These are phyloP conservation scores for Psidium friedrichsthalianum DNA, from an alignment of 345 rosid genomes.

Conservation along the genomic window DNA sequence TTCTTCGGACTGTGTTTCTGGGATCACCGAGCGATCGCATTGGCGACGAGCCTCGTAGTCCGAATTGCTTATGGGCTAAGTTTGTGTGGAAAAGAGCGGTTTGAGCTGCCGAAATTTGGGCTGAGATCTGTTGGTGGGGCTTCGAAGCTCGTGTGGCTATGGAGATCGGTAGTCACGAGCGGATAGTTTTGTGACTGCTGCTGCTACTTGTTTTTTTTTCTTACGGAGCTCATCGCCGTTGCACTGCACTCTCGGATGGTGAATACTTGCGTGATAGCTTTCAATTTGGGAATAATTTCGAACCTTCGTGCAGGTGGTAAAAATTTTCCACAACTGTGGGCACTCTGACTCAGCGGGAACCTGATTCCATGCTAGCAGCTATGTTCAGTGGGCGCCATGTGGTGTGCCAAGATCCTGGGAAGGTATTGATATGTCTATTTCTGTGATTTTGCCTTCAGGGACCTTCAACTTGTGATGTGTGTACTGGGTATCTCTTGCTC, in stretches of 20 bases:
- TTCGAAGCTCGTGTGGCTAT: neutral
- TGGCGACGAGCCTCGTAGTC: neutral
- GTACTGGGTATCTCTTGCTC: neutral
- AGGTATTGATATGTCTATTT: slow-evolving; percentile 18
- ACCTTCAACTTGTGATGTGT: neutral
- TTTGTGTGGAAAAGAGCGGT: neutral
- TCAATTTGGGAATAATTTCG: neutral
- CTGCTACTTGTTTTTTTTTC: neutral
- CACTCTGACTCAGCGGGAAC: slow-evolving; percentile 80
- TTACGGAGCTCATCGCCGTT: neutral
- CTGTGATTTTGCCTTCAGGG: neutral
- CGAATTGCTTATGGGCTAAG: neutral
- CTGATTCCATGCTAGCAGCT: slow-evolving; percentile 87
- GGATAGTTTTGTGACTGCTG: neutral
- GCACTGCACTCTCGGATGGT: neutral
- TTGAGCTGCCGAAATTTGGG: neutral
- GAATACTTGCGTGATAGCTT: neutral
- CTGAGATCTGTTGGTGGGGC: neutral
- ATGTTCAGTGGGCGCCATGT: slow-evolving; percentile 89
- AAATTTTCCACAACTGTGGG: slow-evolving; percentile 67
- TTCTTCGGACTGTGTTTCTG: neutral
- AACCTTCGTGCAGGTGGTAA: slow-evolving; percentile 46
- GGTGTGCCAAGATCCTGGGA: slow-evolving; percentile 38
- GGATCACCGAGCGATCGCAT: neutral
- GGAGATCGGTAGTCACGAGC: neutral